phyloP scores from a whole-genome alignment of 2,329 filamentous ascomycete species.

The Penicillium sp. region DNA sequence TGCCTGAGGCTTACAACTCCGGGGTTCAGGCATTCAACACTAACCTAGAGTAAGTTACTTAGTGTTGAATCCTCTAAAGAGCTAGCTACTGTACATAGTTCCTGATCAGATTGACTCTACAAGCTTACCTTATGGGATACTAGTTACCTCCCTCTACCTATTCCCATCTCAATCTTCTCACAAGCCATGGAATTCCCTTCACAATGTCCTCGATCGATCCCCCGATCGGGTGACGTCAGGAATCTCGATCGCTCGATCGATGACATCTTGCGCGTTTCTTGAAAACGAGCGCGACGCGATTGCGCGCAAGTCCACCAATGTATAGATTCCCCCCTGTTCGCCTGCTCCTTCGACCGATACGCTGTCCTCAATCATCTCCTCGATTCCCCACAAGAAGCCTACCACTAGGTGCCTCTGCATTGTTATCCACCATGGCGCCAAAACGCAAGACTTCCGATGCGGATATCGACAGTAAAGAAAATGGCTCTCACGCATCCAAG shows the following conservation, averaged over 20 bases:
- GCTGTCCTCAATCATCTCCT: not conserved
- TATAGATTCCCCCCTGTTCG: not conserved
- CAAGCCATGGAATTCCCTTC: constrained; percentile 6
- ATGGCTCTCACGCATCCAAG: constrained; percentile 22
- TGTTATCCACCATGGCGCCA: constrained; percentile 23
- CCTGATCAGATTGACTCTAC: no score
- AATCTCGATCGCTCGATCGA: constrained; percentile 25
- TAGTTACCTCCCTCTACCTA: no score
- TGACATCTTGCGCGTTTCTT: constrained; percentile 14
- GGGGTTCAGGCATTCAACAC: no score
- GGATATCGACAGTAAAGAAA: constrained; percentile 1
- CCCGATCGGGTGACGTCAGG: constrained; percentile 27
- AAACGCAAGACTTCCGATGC: constrained; percentile 31
- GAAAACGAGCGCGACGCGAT: constrained; percentile 6
- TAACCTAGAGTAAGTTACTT: no score
- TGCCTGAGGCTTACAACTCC: no score
- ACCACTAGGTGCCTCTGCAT: not conserved
- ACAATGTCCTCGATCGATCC: constrained; percentile 4
- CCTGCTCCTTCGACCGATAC: not conserved
- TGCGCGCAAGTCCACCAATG: not conserved
- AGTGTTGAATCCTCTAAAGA: no score
- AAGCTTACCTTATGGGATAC: no score
- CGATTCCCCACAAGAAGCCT: not conserved
- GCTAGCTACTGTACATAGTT: no score
- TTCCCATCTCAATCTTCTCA: not conserved